Conservation (phyloP, 176 grass and related monocot species). For the Zea luxurians region DNA sequence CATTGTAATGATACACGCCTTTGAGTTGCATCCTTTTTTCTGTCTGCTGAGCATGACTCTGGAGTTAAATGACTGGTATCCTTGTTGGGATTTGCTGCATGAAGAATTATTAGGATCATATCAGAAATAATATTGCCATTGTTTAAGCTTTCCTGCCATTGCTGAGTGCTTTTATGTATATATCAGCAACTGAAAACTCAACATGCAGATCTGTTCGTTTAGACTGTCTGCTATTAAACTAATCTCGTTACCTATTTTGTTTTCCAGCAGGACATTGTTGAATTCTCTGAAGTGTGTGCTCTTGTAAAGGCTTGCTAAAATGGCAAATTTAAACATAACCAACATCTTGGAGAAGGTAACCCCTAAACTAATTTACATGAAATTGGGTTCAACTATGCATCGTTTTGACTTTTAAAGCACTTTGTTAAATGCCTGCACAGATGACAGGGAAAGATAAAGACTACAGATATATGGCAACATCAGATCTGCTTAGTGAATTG, state of each 20-base stretch:
- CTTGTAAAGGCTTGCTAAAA: slow-evolving; percentile 27
- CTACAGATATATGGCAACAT: slow-evolving; percentile 97
- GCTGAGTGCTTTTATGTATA: not conserved
- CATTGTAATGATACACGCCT: not conserved
- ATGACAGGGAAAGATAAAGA: slow-evolving; percentile 98
- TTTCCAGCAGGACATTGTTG: slow-evolving; percentile 18
- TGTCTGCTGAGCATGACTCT: not conserved
- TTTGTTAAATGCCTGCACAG: slow-evolving; percentile 45
- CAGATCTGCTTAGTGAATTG: slow-evolving; percentile 83
- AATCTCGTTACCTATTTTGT: slow-evolving; percentile 22
- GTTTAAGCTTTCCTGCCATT: not conserved
- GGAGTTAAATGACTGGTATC: not conserved
- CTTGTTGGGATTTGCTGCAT: not conserved
- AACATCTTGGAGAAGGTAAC: slow-evolving; percentile 78
- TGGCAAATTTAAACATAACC: slow-evolving; percentile 78
- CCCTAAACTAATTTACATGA: slow-evolving; percentile 16
- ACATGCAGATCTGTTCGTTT: not conserved
- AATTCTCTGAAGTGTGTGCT: not conserved
- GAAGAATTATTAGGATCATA: not conserved
- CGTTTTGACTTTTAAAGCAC: slow-evolving; percentile 17
- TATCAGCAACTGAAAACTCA: not conserved
- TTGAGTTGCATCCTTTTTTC: not conserved
- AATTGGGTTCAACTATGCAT: slow-evolving; percentile 2
- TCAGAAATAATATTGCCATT: not conserved
- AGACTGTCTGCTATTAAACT: not conserved